phyloP scores from a whole-genome alignment of 139 green algal genomes.

The Tetraselmis striata region DNA sequence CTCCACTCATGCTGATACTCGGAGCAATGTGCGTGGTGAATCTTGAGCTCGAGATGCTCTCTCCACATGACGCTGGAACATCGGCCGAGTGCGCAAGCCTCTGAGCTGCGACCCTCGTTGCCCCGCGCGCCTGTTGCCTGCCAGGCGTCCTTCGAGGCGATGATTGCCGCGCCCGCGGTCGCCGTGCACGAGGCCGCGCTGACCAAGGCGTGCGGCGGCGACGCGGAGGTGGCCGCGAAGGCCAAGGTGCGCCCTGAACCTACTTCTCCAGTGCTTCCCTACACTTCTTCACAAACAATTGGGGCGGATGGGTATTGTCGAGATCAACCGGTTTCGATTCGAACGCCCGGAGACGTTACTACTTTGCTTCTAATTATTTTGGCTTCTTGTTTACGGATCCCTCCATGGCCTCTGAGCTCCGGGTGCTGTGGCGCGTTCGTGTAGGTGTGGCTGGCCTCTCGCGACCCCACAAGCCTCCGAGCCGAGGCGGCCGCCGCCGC shows the following conservation, averaged over 20 bases:
- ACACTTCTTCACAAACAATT: no score
- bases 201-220: not conserved
- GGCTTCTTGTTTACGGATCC: not conserved
- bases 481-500: not conserved
- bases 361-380: not conserved
- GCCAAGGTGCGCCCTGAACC: not conserved
- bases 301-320: no score
- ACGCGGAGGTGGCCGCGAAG: not conserved
- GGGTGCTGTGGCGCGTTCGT: not conserved
- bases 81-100: no score
- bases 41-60: no score
- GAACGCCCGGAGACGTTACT: no score
- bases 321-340: no score
- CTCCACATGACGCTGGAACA: no score
- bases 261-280: no score
- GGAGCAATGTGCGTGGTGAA: no score
- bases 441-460: conserved; percentile 12
- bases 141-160: conserved; percentile 2
- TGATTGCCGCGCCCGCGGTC: conserved; percentile 1
- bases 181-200: not conserved
- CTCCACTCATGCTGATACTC: no score
- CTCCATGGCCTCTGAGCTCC: not conserved
- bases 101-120: no score
- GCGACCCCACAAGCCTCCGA: not conserved
- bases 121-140: no score